A percentile compares a stretch with the other conserved stretches of the same genome.
These are phyloP conservation scores for Candida chilensis DNA, from an alignment of 805 yeast species.

Conservation along the genomic window DNA sequence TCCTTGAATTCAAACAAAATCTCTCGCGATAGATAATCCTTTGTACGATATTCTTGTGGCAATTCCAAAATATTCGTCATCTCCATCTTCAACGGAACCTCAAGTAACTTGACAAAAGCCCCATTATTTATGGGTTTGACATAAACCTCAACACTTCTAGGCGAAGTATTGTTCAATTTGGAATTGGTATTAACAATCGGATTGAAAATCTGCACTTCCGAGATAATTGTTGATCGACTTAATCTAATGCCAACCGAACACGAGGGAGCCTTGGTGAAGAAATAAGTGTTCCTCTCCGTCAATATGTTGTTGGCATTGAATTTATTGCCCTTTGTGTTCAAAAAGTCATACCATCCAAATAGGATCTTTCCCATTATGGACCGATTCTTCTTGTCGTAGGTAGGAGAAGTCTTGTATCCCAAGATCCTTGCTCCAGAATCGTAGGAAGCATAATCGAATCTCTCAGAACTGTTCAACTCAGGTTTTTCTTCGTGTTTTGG, in stretches of 20 bases:
- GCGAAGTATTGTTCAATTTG: too few relatives aligned
- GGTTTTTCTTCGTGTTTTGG: too few relatives aligned
- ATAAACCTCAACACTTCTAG: too few relatives aligned
- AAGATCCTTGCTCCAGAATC: constrained; percentile 25
- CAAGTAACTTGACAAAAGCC: too few relatives aligned
- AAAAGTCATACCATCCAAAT: constrained; percentile 30
- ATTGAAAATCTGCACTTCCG: constrained; percentile 20
- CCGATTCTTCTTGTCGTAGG: constrained; percentile 9
- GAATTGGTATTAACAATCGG: constrained; percentile 1
- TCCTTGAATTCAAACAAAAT: too few relatives aligned
- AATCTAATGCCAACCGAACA: constrained; percentile 27
- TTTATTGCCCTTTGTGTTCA: constrained; percentile 10
- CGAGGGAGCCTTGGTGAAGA: constrained; percentile 19
- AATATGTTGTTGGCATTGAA: constrained; percentile 28
- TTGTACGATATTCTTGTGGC: too few relatives aligned
- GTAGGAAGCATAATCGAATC: constrained; percentile 29
- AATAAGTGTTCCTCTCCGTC: constrained; percentile 19
- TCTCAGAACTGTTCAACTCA: too few relatives aligned
- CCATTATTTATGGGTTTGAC: too few relatives aligned
- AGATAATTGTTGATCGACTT: constrained; percentile 18
- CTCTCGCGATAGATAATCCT: too few relatives aligned
- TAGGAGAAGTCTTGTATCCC: constrained; percentile 13
- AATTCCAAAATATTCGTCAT: too few relatives aligned
- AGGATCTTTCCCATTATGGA: constrained; percentile 16
- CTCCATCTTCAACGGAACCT: too few relatives aligned